These are phyloP conservation scores for Ilyonectria destructans DNA, from an alignment of 2,329 filamentous ascomycete species.

Conservation along the genomic window DNA sequence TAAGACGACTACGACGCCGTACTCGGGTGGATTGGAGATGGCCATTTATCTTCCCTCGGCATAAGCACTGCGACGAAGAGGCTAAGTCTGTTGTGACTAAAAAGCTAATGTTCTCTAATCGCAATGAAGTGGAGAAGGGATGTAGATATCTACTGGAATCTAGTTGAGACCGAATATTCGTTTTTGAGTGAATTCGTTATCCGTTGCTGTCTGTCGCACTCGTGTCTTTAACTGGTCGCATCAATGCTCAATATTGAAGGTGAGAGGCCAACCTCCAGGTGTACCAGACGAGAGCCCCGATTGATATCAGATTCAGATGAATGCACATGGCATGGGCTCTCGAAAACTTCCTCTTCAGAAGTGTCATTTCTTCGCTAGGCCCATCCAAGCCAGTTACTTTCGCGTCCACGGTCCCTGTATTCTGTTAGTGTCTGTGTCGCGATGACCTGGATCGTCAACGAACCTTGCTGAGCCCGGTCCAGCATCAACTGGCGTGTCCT, in stretches of 20 bases:
- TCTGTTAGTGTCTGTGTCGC: constrained; percentile 11
- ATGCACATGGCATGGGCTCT: constrained; percentile 60
- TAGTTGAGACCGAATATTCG: not conserved
- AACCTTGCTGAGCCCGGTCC: constrained; percentile 47
- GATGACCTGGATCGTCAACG: not conserved
- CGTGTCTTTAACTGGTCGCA: not conserved
- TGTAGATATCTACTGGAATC: not conserved
- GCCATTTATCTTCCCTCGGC: constrained; percentile 43
- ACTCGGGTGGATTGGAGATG: constrained; percentile 52
- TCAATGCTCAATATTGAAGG: constrained; percentile 31
- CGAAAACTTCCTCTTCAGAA: constrained; percentile 52
- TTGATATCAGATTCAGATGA: constrained; percentile 58
- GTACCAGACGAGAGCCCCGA: constrained; percentile 53
- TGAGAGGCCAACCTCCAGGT: constrained; percentile 49
- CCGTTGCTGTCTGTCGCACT: not conserved
- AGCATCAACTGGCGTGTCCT: constrained; percentile 51
- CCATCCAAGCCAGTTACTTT: constrained; percentile 29
- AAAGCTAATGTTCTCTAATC: not conserved
- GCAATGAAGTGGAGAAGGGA: not conserved
- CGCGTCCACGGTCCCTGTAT: constrained; percentile 33
- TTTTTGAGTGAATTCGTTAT: not conserved
- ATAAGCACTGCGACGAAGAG: constrained; percentile 39
- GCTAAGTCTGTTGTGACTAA: not conserved
- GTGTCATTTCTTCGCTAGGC: constrained; percentile 34
- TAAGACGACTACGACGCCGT: constrained; percentile 56